Conservation (phyloP, 352 stramenopile species). For the Pythium angustatum region DNA sequence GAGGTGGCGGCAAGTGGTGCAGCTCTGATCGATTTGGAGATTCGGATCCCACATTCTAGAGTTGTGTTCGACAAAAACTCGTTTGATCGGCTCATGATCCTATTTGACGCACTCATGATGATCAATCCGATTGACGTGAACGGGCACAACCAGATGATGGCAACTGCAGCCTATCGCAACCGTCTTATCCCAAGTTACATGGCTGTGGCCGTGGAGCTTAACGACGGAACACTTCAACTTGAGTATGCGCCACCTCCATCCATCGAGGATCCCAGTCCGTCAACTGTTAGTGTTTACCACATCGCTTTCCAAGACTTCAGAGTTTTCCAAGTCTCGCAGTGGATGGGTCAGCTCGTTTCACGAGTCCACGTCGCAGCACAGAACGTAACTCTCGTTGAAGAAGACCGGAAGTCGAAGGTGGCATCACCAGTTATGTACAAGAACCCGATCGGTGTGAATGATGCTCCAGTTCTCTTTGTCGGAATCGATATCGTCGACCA, state of each 20-base stretch:
- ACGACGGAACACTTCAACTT: constrained; percentile 62
- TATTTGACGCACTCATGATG: constrained; percentile 84
- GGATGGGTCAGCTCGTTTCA: constrained; percentile 81
- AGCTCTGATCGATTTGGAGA: constrained; percentile 59
- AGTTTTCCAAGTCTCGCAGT: constrained; percentile 87
- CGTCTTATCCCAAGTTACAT: constrained; percentile 78
- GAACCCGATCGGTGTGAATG: constrained; percentile 74
- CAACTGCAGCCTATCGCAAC: constrained; percentile 45
- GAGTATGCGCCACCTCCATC: constrained; percentile 45
- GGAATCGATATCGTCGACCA: constrained; percentile 78
- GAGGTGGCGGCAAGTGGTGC: constrained; percentile 54
- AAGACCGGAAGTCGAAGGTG: constrained; percentile 43
- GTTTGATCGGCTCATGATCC: constrained; percentile 77
- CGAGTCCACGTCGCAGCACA: constrained; percentile 69
- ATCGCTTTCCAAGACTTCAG: constrained; percentile 75
- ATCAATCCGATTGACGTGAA: constrained; percentile 89
- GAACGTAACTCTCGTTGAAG: constrained; percentile 77
- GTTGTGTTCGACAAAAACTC: constrained; percentile 65
- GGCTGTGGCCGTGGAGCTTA: constrained; percentile 60
- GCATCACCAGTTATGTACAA: constrained; percentile 77
- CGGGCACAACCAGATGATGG: constrained; percentile 73
- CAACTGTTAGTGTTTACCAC: constrained; percentile 63
- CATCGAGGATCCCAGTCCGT: neutral
- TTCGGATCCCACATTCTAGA: constrained; percentile 55
- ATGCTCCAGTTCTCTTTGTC: constrained; percentile 77